Base-by-base conservation (phyloP, 176 grass and related monocot species). In the Oryza rufipogon region DNA sequence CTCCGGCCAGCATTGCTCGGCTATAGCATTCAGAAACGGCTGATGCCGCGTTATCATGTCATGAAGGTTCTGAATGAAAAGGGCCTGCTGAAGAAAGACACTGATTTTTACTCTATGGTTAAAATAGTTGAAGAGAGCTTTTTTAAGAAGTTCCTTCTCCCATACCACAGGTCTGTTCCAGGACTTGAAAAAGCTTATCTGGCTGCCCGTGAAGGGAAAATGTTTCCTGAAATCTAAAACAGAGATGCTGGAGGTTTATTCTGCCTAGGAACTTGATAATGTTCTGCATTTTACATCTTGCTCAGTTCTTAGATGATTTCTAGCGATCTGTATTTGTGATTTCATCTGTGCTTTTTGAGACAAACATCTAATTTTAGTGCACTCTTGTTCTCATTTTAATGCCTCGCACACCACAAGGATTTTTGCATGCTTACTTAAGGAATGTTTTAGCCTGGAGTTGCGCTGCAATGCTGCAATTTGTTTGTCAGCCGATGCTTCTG, bases 21-120 rank as follows among this genome's bases (percentile, higher is more conserved):
- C 8, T 85, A 38, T 80, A 88, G 88, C 73, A 15, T 91, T 64
- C 17, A 75, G 65, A 87, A 7, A 66, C 76, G 87, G 39, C 1
- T 84, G 11, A 78, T 93, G 66, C 87, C 87, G 13, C 66, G 89
- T 7, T n/a, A 84, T 79, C 77, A 69, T 79, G 78, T 83, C 32
- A 45, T 88, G 48, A 51, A 91, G 17, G 64, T 81, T 86, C 74
- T 92, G 15, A 2, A 86, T 4, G 48, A 51, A 15, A 51, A 88
- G 77, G 87, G 79, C 11, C 70, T 89, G 60, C 3, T 79, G 58
- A 61, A 33, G 63, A 23, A 82, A 60, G 51, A 44, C 12, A 11
- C 28, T 30, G 20, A 42, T 36, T 73, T 63, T 73, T 82, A 32
- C 6, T 0, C 0, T 3, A 0, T 0, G 6, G 13, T 46, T 20